Percentiles rank a stretch among this genome's conserved stretches.
Conservation (phyloP, 2,329 filamentous ascomycete species). For the Graphilbum sp. region DNA sequence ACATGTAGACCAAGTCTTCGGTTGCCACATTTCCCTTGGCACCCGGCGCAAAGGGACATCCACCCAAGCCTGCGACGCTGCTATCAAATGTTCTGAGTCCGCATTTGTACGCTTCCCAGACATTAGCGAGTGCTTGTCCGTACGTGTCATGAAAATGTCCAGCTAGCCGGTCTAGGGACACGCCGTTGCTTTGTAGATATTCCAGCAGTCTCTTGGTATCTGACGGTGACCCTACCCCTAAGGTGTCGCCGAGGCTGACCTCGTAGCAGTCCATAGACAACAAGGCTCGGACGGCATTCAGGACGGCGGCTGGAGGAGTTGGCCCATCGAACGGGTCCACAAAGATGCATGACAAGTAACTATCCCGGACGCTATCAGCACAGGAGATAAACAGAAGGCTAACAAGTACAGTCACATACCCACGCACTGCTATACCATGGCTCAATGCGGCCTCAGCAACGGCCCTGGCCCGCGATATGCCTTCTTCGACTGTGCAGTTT, state of each 20-base stretch:
- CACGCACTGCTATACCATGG: background rate
- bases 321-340: background rate
- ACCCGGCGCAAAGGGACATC: conserved; percentile 1
- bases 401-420: no score
- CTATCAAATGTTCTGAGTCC: conserved; percentile 1
- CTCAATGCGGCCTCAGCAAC: background rate
- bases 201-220: background rate
- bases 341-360: conserved; percentile 1
- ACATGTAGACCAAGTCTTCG: conserved; percentile 1
- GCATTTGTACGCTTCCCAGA: background rate
- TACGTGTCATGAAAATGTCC: conserved; percentile 2
- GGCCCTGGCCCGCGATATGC: background rate
- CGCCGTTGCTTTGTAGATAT: background rate
- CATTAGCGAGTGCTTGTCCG: background rate
- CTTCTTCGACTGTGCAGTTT: conserved; percentile 35
- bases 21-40: conserved; percentile 1
- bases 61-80: conserved; percentile 1
- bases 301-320: background rate
- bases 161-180: background rate
- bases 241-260: conserved; percentile 1
- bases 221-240: background rate
- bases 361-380: background rate
- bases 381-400: no score
- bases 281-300: background rate
- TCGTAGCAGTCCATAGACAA: conserved; percentile 1